Evolutionary conservation across 2,329 filamentous ascomycete species (phyloP), one percentile per base, ranked within the genome.

Genomic region (Metarhizium rileyi): DNA sequence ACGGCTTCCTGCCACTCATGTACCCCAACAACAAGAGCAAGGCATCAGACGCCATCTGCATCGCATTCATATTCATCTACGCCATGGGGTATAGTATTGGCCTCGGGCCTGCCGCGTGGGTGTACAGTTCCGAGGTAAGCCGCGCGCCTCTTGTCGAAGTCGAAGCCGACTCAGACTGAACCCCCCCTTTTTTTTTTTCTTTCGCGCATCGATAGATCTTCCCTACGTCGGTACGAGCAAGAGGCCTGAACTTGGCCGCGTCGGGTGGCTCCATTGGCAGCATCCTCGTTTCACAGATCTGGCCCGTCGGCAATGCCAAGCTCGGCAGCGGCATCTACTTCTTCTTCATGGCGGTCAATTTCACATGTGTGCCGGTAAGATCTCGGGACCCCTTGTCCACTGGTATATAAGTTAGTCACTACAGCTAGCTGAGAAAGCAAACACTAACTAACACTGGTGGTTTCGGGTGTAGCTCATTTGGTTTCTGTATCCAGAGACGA

Each of bases 1-100:
- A 81, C 55, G 77, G 73, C 16, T 69, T 66, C 0, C 60, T 81
- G 2, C 77, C 77, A 1, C 63, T 74, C 7, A 64, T 66, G 0
- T 80, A 77, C 50, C 75, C 76, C 0, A 57, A 70, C 22, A 77
- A 77, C 54, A 61, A 61, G 6, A 78, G 72, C 60, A 65, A 62
- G 12, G 65, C 60, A 0, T 67, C 77, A 0, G 75, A 80, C 59
- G 69, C 73, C 42, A 59, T 67, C 4, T 79, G 76, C 56, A 70
- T 80, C 22, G 63, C 73, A 10, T 80, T 79, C 57, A 74, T 80
- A 38, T 80, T 80, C 57, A 63, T 81, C 41, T 81, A 78, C 58
- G 74, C 76, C 7, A 68, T 80, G 46, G 77, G 77, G 0, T 81
- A 78, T 57, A 78, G 74, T 46, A 66, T 81, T 53, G 75, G 77